These are phyloP conservation scores for Phytophthora meadii DNA, from an alignment of 352 stramenopile species.

Conservation along the genomic window DNA sequence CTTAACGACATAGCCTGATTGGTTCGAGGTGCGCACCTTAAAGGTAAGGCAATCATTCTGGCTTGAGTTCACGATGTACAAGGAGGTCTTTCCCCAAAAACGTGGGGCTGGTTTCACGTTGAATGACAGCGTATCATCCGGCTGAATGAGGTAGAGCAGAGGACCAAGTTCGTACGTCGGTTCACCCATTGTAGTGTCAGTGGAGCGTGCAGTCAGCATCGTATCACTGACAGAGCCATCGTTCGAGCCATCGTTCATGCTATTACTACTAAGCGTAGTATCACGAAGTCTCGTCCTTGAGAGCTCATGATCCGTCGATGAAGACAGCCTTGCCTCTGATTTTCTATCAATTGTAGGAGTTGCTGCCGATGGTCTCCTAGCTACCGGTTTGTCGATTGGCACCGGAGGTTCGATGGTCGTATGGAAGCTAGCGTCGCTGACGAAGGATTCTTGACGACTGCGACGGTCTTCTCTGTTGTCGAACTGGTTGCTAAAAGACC, in stretches of 20 bases:
- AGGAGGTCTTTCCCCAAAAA: slow-evolving; percentile 46
- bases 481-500: slow-evolving; percentile 30
- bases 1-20: slow-evolving; percentile 77
- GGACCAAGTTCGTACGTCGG: slow-evolving; percentile 16
- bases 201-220: slow-evolving; percentile 35
- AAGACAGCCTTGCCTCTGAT: slow-evolving; percentile 17
- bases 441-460: slow-evolving; percentile 27
- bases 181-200: slow-evolving; percentile 11
- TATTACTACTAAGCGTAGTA: slow-evolving; percentile 30
- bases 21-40: slow-evolving; percentile 85
- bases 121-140: slow-evolving; percentile 53
- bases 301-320: slow-evolving; percentile 7
- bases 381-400: slow-evolving; percentile 4
- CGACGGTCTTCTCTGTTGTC: slow-evolving; percentile 18
- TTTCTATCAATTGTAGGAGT: slow-evolving; percentile 14
- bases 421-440: slow-evolving; percentile 37
- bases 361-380: slow-evolving; percentile 10
- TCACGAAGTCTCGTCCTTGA: slow-evolving; percentile 17
- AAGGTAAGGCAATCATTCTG: slow-evolving; percentile 63
- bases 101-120: slow-evolving; percentile 42
- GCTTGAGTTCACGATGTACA: slow-evolving; percentile 72
- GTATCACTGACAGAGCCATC: slow-evolving; percentile 39
- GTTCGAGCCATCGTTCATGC: slow-evolving; percentile 22
- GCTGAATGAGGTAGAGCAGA: slow-evolving; percentile 52
- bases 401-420: slow-evolving; percentile 32